phyloP scores from a whole-genome alignment of 2,329 filamentous ascomycete species.

The Mariannaea elegans region DNA sequence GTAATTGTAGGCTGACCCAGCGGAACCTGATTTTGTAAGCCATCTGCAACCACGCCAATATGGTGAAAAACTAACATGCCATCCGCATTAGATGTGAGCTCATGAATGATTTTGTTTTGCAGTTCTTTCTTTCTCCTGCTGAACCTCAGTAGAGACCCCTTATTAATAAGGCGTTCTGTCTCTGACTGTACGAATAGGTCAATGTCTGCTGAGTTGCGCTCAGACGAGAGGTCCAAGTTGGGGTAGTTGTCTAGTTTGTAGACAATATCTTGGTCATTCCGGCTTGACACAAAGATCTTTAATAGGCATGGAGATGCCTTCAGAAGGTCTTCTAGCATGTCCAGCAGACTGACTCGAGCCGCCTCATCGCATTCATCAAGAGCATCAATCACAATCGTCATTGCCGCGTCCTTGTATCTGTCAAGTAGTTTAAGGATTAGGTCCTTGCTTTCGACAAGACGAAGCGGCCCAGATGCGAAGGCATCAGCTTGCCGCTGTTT shows the following conservation, averaged over 20 bases:
- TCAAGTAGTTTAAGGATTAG: constrained; percentile 8
- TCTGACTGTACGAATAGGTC: not conserved
- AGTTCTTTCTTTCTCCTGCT: not conserved
- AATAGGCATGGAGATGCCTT: not conserved
- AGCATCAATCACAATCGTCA: constrained; percentile 3
- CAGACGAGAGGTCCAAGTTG: not conserved
- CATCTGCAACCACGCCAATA: not conserved
- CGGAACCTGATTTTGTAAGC: not conserved
- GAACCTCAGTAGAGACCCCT: not conserved
- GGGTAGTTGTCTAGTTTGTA: not conserved
- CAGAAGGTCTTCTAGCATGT: not conserved
- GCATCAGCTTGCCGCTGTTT: not conserved
- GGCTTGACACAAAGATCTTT: constrained; percentile 11
- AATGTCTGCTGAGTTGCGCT: constrained; percentile 5
- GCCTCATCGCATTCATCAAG: constrained; percentile 1
- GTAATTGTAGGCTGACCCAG: not conserved
- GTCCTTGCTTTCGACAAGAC: not conserved
- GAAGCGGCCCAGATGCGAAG: constrained; percentile 1
- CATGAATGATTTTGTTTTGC: not conserved
- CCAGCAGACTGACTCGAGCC: not conserved
- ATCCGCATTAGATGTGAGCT: not conserved
- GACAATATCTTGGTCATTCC: constrained; percentile 1
- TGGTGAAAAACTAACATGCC: not conserved
- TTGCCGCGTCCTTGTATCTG: not conserved
- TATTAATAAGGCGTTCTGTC: not conserved